Percentiles rank a stretch among this genome's conserved stretches.
These are phyloP conservation scores for Leccinum boreale DNA, from an alignment of 768 basidiomycete species.

Conservation along the genomic window DNA sequence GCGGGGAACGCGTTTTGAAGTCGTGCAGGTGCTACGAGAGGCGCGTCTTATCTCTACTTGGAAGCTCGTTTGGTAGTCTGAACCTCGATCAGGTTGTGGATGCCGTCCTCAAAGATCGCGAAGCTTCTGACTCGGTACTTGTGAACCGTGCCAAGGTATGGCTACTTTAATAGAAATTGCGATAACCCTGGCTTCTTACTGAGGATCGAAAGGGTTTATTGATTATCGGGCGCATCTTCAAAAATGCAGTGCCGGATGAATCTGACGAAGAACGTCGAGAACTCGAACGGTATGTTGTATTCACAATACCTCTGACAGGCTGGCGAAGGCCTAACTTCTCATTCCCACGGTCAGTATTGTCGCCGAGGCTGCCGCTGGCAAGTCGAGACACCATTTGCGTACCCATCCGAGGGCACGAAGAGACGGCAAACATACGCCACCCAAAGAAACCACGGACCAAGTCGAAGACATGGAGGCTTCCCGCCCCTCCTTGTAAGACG, in stretches of 20 bases:
- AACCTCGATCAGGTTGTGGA: slow-evolving; percentile 59
- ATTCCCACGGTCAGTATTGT: slow-evolving; percentile 57
- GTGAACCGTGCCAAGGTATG: slow-evolving; percentile 82
- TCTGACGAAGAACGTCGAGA: slow-evolving; percentile 92
- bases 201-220: slow-evolving; percentile 63
- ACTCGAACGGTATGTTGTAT: slow-evolving; percentile 71
- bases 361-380: slow-evolving; percentile 78
- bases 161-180: not conserved
- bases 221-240: slow-evolving; percentile 87
- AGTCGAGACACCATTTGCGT: slow-evolving; percentile 51
- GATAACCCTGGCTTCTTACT: not conserved
- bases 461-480: slow-evolving; percentile 16
- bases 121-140: slow-evolving; percentile 65
- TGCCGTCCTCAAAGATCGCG: slow-evolving; percentile 78
- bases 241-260: slow-evolving; percentile 79
- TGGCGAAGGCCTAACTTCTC: slow-evolving; percentile 3
- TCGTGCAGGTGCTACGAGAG: slow-evolving; percentile 84
- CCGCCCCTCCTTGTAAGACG: slow-evolving; percentile 11
- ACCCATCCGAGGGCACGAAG: slow-evolving; percentile 21
- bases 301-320: not conserved
- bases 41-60: slow-evolving; percentile 23
- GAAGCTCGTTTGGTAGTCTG: slow-evolving; percentile 2
- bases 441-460: slow-evolving; percentile 31
- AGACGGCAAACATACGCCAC: slow-evolving; percentile 40
- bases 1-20: slow-evolving; percentile 95